A percentile compares a stretch with the other conserved stretches of the same genome.
Conservation (phyloP, 805 yeast species). For the Myxozyma monticola region DNA sequence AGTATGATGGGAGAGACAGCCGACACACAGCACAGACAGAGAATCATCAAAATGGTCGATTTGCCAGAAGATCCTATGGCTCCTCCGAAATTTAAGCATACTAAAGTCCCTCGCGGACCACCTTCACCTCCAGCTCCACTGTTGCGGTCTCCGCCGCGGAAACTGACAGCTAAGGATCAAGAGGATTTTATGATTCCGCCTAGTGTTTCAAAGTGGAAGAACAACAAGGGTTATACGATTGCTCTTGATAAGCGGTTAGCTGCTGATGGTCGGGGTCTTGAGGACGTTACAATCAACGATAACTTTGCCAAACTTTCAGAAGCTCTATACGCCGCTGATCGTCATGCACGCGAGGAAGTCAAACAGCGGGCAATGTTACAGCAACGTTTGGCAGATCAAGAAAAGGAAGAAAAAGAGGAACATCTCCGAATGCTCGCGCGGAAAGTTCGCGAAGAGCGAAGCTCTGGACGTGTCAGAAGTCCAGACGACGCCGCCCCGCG, state of each 20-base stretch:
- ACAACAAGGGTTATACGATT: conserved; percentile 84
- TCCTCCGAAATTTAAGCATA: conserved; percentile 72
- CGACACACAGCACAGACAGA: conserved; percentile 37
- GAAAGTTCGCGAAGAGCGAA: conserved; percentile 48
- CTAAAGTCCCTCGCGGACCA: conserved; percentile 64
- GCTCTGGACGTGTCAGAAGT: too few relatives aligned
- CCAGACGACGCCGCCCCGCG: too few relatives aligned
- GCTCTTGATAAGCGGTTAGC: conserved; percentile 76
- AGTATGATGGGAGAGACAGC: conserved; percentile 39
- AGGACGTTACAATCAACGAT: conserved; percentile 49
- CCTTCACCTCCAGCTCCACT: conserved; percentile 74
- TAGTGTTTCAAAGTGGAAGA: conserved; percentile 92
- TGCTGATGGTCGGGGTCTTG: conserved; percentile 46
- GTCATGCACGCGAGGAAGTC: conserved; percentile 58
- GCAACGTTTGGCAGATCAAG: conserved; percentile 52
- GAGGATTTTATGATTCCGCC: conserved; percentile 86
- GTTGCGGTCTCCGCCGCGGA: conserved; percentile 49
- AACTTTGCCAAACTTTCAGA: conserved; percentile 63
- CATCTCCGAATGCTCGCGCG: conserved; percentile 52
- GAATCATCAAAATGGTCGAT: conserved; percentile 66
- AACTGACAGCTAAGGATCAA: conserved; percentile 68
- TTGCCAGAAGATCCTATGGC: conserved; percentile 78
- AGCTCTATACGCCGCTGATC: conserved; percentile 72
- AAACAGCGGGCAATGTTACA: conserved; percentile 52
- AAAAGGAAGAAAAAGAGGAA: conserved; percentile 52